These are phyloP conservation scores for Penicillium cinerascens DNA, from an alignment of 495 filamentous ascomycete species.

Conservation along the genomic window DNA sequence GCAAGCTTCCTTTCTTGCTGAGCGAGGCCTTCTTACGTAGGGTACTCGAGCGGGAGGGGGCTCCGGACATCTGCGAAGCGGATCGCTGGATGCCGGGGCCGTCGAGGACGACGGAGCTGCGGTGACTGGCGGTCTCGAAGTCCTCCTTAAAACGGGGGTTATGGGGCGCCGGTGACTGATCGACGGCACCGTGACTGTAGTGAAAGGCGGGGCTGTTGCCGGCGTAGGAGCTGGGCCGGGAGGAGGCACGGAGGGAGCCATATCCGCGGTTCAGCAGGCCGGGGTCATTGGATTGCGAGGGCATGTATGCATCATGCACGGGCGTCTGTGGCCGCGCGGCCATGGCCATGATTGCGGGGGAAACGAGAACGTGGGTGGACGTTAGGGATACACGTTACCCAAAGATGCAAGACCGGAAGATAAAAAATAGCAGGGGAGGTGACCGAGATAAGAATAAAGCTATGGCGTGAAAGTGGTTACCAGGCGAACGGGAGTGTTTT, in stretches of 20 bases:
- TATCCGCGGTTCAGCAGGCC: constrained; percentile 30
- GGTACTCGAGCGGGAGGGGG: constrained; percentile 68
- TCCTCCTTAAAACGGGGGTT: constrained; percentile 64
- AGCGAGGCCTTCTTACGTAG: constrained; percentile 83
- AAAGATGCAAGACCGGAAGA: background rate
- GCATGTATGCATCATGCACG: constrained; percentile 39
- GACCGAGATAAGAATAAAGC: background rate
- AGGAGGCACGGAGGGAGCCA: constrained; percentile 27
- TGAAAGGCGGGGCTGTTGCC: constrained; percentile 34
- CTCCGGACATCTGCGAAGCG: constrained; percentile 51
- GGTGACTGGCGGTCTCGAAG: constrained; percentile 63
- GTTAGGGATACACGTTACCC: constrained; percentile 1
- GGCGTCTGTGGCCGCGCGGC: constrained; percentile 43
- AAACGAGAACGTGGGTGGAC: constrained; percentile 19
- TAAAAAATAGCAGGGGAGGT: background rate
- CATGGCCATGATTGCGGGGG: constrained; percentile 36
- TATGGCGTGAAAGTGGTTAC: constrained; percentile 22
- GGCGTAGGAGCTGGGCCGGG: constrained; percentile 39
- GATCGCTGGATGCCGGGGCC: constrained; percentile 44
- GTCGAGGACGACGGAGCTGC: constrained; percentile 58
- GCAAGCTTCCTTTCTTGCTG: constrained; percentile 67
- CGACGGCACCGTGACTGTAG: constrained; percentile 40
- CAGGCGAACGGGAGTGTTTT: constrained; percentile 23
- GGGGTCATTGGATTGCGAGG: constrained; percentile 30
- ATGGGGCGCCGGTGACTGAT: constrained; percentile 43